Conservation (phyloP, 768 basidiomycete genomes). For the Fomitopsis serialis region DNA sequence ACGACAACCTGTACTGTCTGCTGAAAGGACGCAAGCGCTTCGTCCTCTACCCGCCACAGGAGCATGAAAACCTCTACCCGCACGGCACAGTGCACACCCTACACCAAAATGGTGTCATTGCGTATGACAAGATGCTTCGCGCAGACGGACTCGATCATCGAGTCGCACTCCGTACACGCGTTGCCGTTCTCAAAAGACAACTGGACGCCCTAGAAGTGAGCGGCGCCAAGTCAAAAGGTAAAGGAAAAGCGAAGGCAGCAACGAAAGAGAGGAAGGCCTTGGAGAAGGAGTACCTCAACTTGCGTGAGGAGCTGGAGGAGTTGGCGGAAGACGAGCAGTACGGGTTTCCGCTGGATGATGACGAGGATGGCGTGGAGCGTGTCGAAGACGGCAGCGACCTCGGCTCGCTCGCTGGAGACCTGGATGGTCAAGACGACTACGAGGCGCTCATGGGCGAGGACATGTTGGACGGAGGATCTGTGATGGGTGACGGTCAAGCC, state of each 20-base stretch:
- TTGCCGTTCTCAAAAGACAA: conserved; percentile 18
- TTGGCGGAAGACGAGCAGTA: conserved; percentile 15
- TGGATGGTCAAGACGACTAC: conserved; percentile 23
- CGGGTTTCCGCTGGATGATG: conserved; percentile 9
- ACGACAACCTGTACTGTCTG: conserved; percentile 28
- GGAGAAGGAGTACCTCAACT: conserved; percentile 16
- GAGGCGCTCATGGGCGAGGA: conserved; percentile 20
- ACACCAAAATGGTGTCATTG: conserved; percentile 25
- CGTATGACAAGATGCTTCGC: conserved; percentile 22
- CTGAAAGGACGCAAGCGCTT: conserved; percentile 26
- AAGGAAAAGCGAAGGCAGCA: conserved; percentile 14
- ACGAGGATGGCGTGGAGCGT: conserved; percentile 8
- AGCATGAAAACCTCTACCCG: conserved; percentile 19
- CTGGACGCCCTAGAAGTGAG: conserved; percentile 12
- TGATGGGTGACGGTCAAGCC: conserved; percentile 1
- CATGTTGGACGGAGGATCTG: conserved; percentile 8
- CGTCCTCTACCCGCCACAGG: conserved; percentile 24
- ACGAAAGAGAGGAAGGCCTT: conserved; percentile 16
- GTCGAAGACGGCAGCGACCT: conserved; percentile 5
- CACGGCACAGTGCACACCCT: conserved; percentile 18
- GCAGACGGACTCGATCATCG: conserved; percentile 21
- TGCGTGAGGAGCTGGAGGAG: conserved; percentile 20
- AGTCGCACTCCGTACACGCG: conserved; percentile 18
- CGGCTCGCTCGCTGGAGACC: conserved; percentile 6
- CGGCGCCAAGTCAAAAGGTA: conserved; percentile 12